phyloP scores from a whole-genome alignment of 108 stramenopile species.

The Cyclostephanos invisitatus region DNA sequence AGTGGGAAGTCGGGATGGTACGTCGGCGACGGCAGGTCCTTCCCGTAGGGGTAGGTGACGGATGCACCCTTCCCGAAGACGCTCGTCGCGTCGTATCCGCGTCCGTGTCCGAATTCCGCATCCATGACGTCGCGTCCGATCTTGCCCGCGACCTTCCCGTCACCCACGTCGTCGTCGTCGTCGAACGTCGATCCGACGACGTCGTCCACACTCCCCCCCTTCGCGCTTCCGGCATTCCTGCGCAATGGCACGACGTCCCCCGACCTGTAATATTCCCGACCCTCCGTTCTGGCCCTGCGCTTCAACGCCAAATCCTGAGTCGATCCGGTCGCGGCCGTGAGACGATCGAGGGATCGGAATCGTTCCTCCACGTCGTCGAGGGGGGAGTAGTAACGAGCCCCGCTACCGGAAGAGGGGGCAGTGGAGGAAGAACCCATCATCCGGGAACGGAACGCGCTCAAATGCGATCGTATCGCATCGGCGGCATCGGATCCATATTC shows the following conservation, averaged over 20 bases:
- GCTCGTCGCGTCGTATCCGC: slow-evolving; percentile 57
- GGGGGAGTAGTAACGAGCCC: slow-evolving; percentile 18
- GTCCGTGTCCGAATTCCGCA: slow-evolving; percentile 40
- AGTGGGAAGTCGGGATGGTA: slow-evolving; percentile 40
- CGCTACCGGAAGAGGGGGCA: not conserved
- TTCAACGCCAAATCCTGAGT: slow-evolving; percentile 73
- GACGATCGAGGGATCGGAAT: slow-evolving; percentile 66
- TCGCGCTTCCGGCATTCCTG: slow-evolving; percentile 32
- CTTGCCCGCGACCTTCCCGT: slow-evolving; percentile 23
- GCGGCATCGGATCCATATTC: slow-evolving; percentile 46
- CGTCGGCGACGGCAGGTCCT: slow-evolving; percentile 29
- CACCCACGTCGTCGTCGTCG: slow-evolving; percentile 10
- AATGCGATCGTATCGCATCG: slow-evolving; percentile 38
- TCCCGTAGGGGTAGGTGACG: slow-evolving; percentile 33
- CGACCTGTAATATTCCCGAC: slow-evolving; percentile 27
- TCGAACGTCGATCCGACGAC: slow-evolving; percentile 32
- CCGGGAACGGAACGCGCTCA: slow-evolving; percentile 9
- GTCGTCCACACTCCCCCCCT: slow-evolving; percentile 40
- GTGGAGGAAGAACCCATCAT: not conserved
- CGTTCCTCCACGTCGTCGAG: slow-evolving; percentile 55
- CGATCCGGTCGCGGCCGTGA: slow-evolving; percentile 66
- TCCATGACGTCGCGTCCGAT: slow-evolving; percentile 12
- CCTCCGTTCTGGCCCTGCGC: slow-evolving; percentile 56
- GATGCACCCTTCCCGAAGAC: slow-evolving; percentile 36
- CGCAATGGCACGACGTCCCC: slow-evolving; percentile 18